Evolutionary conservation across 495 filamentous ascomycete genomes (phyloP).

Genomic region (Penicillium desertorum): DNA sequence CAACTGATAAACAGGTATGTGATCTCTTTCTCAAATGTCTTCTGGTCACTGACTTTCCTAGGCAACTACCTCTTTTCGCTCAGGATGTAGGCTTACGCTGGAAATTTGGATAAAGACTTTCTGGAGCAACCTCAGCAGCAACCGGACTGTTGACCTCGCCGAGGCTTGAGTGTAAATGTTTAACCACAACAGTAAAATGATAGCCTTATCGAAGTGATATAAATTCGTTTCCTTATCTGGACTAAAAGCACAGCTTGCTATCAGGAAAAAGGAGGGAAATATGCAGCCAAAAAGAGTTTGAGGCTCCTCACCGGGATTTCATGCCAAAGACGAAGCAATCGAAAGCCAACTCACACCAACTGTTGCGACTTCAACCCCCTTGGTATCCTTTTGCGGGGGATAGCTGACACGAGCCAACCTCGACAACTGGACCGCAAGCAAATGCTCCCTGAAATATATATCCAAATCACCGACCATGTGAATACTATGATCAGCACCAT

Average conservation of each 20-base stretch:
- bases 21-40: background rate
- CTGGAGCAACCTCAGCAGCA: constrained; percentile 25
- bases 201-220: background rate
- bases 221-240: background rate
- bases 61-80: constrained; percentile 27
- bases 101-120: constrained; percentile 28
- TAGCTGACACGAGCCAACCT: constrained; percentile 17
- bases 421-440: constrained; percentile 22
- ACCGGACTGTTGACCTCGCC: background rate
- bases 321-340: constrained; percentile 1
- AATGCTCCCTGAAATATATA: constrained; percentile 23
- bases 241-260: background rate
- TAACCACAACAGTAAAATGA: background rate
- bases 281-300: background rate
- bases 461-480: constrained; percentile 21
- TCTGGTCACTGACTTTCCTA: background rate
- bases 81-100: constrained; percentile 32
- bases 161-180: background rate
- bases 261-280: background rate
- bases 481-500: constrained; percentile 18
- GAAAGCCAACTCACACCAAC: constrained; percentile 4
- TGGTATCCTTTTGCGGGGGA: constrained; percentile 22
- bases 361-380: constrained; percentile 16
- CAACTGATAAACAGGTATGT: constrained; percentile 18
- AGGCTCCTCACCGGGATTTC: background rate